Evolutionary conservation across 2,329 filamentous ascomycete genomes (phyloP).

Genomic region (Laburnicola sp.): DNA sequence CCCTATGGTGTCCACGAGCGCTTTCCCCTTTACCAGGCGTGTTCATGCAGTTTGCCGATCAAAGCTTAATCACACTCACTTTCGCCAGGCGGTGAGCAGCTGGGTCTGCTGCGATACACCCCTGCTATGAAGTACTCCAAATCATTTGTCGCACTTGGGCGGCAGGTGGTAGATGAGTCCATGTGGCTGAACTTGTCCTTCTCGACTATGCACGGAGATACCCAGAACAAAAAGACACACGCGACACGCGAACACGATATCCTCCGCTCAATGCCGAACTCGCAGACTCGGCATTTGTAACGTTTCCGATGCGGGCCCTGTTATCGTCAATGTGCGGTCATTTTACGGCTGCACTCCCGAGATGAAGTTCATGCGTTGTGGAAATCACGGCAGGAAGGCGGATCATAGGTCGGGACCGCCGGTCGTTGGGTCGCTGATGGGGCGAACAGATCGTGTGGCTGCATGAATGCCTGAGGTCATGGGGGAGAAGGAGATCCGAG

Average conservation of each 20-base stretch:
- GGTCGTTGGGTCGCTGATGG: background rate
- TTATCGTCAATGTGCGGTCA: background rate
- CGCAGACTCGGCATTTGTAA: slow-evolving; percentile 1
- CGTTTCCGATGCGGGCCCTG: background rate
- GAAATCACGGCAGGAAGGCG: background rate
- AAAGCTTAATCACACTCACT: slow-evolving; percentile 7
- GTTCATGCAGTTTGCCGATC: slow-evolving; percentile 8
- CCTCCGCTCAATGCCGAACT: background rate
- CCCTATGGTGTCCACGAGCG: background rate
- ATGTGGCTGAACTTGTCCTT: no score
- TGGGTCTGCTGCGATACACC: background rate
- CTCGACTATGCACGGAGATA: no score
- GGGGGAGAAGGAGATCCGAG: slow-evolving; percentile 7
- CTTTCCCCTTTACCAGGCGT: slow-evolving; percentile 2
- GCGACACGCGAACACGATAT: background rate
- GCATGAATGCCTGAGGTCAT: slow-evolving; percentile 2
- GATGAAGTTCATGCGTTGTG: slow-evolving; percentile 5
- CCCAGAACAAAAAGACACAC: no score
- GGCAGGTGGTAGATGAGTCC: no score
- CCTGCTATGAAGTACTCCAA: no score
- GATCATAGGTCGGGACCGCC: background rate
- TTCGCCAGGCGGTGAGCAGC: background rate
- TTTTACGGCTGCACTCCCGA: background rate
- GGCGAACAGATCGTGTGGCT: slow-evolving; percentile 1
- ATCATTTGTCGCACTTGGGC: no score